Conservation (phyloP, 169 alveolate species). For the Plasmodium ovale region DNA sequence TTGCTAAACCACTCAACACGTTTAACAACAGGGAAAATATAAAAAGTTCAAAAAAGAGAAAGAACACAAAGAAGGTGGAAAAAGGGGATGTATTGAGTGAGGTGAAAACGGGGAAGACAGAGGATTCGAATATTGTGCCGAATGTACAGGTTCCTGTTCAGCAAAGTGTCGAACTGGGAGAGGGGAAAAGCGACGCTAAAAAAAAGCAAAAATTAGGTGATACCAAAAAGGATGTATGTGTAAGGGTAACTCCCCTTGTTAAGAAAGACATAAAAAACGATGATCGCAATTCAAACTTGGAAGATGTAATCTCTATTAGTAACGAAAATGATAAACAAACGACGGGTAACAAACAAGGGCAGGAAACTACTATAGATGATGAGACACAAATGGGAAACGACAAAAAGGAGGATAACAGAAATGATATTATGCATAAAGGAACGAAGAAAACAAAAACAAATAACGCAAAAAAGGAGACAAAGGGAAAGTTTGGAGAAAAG, state of each 20-base stretch:
- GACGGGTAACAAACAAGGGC: not conserved
- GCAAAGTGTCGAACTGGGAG: not conserved
- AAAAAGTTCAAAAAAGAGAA: conserved; percentile 5
- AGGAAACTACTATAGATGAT: not conserved
- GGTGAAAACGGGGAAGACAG: conserved; percentile 2
- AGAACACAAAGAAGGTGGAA: conserved; percentile 18
- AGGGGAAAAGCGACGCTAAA: not conserved
- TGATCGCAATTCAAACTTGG: not conserved
- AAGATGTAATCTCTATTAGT: not conserved
- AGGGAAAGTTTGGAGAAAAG: conserved; percentile 34
- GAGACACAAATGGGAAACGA: not conserved
- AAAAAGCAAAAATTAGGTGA: not conserved
- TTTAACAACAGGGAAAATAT: not conserved
- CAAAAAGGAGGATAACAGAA: not conserved
- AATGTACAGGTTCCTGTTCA: not conserved
- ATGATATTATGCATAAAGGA: not conserved
- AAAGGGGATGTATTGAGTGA: not conserved
- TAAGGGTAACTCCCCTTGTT: not conserved
- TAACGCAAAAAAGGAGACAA: conserved; percentile 14
- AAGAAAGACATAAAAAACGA: not conserved
- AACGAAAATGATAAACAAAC: not conserved
- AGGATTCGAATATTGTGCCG: not conserved
- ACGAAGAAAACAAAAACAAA: conserved; percentile 1
- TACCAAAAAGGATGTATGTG: not conserved
- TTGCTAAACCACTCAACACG: not conserved